Evolutionary conservation across 2,329 filamentous ascomycete species (phyloP), one percentile per base, ranked within the genome.

Genomic region (Fusarium lateritium): DNA sequence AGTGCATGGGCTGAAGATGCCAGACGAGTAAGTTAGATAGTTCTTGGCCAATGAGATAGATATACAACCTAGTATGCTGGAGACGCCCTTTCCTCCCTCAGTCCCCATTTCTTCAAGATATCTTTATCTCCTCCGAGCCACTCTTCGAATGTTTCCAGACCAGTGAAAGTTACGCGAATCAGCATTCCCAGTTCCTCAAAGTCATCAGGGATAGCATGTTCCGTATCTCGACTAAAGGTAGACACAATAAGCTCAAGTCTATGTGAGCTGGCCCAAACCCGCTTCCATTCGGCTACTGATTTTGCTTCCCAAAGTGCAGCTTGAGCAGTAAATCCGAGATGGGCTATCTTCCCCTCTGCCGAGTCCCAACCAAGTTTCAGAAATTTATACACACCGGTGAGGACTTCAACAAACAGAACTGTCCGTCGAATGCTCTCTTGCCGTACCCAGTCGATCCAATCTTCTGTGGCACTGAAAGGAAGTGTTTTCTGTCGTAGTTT

Each of bases 271-370:
- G n/a, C 22, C 52, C 44, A 49, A 13, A 19, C 24, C 9, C n/a
- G 24, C 22, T 44, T 38, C 57, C 57, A 61, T n/a, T 61, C 57
- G 9, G 44, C 52, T 21, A 39, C 51, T 21, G 57, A 61, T 24
- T 33, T 50, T 14, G 57, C 57, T 44, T 61, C 57, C 57, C 57
- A 61, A 0, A 61, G 36, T 17, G 57, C 39, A 0, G 44, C 51
- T 33, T 61, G 51, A 17, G 42, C 57, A 11, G 57, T 61, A 28
- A 61, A 61, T 19, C 57, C 57, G 31, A 61, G 57, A 14, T 50
- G 43, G 2, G 57, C 40, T n/a, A 61, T 31, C 21, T 19, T 50
- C 13, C 17, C 51, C 3, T 40, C 51, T 7, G 34, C 19, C 24
- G n/a, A 26, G 8, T 61, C 52, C 57, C 57, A 56, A 4, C 57